A percentile compares a stretch with the other conserved stretches of the same genome.
Conservation (phyloP, 352 stramenopile genomes). For the Detonula confervacea region DNA sequence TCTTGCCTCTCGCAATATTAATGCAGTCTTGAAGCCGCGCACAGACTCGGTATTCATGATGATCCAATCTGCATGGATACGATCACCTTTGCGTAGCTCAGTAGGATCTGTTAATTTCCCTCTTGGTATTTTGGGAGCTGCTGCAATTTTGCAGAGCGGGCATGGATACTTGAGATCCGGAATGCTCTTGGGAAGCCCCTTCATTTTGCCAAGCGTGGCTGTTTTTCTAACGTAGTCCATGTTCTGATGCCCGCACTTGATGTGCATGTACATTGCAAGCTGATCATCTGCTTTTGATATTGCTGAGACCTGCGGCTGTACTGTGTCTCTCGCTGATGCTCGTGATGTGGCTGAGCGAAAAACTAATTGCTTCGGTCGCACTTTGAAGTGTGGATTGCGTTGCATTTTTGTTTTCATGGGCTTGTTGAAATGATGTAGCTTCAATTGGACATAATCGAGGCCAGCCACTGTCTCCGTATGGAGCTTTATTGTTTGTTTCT, state of each 20-base stretch:
- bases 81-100: constrained; percentile 23
- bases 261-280: constrained; percentile 8
- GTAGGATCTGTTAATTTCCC: constrained; percentile 18
- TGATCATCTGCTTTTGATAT: constrained; percentile 1
- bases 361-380: not conserved
- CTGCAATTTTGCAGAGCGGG: constrained; percentile 10
- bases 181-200: constrained; percentile 4
- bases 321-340: not conserved
- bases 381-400: not conserved
- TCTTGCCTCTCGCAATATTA: constrained; percentile 37
- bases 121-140: constrained; percentile 9
- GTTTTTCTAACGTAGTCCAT: constrained; percentile 12
- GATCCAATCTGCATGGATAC: constrained; percentile 31
- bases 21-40: constrained; percentile 19
- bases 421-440: constrained; percentile 14
- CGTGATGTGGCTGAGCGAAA: not conserved
- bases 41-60: constrained; percentile 22
- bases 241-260: constrained; percentile 13
- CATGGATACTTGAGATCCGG: constrained; percentile 18
- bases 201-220: not conserved
- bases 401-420: constrained; percentile 9
- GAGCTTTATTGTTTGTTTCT: not conserved
- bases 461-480: constrained; percentile 1
- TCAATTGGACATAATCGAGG: constrained; percentile 12
- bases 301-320: constrained; percentile 2